Base-by-base conservation (phyloP, 1,284 basidiomycete genomes). In the Ceratobasidium sp. region DNA sequence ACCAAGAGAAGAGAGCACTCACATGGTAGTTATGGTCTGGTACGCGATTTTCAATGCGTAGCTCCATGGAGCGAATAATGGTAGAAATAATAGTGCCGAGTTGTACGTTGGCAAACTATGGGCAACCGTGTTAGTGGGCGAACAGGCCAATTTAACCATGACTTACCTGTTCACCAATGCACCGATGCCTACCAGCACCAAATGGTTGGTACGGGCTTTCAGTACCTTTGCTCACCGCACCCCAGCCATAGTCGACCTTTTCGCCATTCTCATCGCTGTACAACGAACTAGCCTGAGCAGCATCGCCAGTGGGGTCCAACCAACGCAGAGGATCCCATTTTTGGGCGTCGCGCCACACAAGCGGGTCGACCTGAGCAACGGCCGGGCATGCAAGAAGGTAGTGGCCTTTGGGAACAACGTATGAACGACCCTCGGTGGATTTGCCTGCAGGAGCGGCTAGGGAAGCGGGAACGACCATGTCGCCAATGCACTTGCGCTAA, bases 201-300 rank as follows among this genome's bases (percentile, higher is more conserved):
- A 99, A 99, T 1, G 97, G 97, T 81, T 97, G 92, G 82, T 98
- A 98, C 41, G 90, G 90, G 75, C 90, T 92, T 76, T 95, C 92
- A 11, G 94, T 96, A 64, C 94, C 94, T 83, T 96, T 96, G 82
- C 91, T 93, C 56, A 97, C 93, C 79, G 88, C 88, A 69, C 97
- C 97, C 82, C 95, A 99, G 0, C 97, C 97, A 79, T 92, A 99
- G 83, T 98, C 96, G 75, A 98, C 86, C 84, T 94, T 95, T 81
- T 96, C 93, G 66, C 92, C 93, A 39, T 83, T 83, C 78, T 88
- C 89, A 78, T 93, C 92, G 68, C 85, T 82, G 81, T 96, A 94
- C 76, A 86, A 84, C 80, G 89, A 89, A 79, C 90, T 88, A 29
- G 94, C 93, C 78, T 90, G 86, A 27, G 88, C 88, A 4, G 92